phyloP scores from a whole-genome alignment of 129 eudicot genomes.

The Lonicera japonica region DNA sequence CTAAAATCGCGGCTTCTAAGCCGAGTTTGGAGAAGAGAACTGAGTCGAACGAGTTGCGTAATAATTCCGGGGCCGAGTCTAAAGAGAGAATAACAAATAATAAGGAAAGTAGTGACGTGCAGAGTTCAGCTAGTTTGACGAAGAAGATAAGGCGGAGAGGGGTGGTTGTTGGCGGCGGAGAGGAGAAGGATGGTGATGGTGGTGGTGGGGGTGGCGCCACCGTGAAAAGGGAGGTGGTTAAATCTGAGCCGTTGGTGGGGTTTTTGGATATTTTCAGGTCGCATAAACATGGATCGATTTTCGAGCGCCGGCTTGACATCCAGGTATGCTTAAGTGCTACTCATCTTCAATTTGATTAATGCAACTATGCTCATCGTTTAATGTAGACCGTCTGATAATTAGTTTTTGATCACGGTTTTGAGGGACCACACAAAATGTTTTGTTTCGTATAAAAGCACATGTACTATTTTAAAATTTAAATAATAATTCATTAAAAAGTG shows the following conservation, averaged over 20 bases:
- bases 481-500: no score
- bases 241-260: slow-evolving; percentile 45
- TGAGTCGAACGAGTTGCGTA: slow-evolving; percentile 27
- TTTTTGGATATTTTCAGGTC: slow-evolving; percentile 32
- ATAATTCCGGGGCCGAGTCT: slow-evolving; percentile 32
- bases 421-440: no score
- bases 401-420: no score
- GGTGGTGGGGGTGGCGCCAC: slow-evolving; percentile 25
- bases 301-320: slow-evolving; percentile 54
- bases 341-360: neutral
- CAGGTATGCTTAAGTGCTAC: slow-evolving; percentile 34
- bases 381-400: neutral
- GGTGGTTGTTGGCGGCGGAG: slow-evolving; percentile 24
- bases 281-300: slow-evolving; percentile 40
- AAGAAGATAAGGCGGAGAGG: slow-evolving; percentile 25
- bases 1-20: neutral
- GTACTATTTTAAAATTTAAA: no score
- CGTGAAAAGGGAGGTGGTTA: slow-evolving; percentile 16
- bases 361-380: neutral
- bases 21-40: slow-evolving; percentile 17
- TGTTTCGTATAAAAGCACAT: no score
- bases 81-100: slow-evolving; percentile 26
- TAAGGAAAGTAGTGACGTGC: slow-evolving; percentile 47
- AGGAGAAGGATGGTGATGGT: slow-evolving; percentile 16
- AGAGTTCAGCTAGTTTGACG: slow-evolving; percentile 50